Evolutionary conservation across 805 yeast genomes (phyloP), one percentile per base, ranked within the genome.

Genomic region (Saturnispora mendoncae): DNA sequence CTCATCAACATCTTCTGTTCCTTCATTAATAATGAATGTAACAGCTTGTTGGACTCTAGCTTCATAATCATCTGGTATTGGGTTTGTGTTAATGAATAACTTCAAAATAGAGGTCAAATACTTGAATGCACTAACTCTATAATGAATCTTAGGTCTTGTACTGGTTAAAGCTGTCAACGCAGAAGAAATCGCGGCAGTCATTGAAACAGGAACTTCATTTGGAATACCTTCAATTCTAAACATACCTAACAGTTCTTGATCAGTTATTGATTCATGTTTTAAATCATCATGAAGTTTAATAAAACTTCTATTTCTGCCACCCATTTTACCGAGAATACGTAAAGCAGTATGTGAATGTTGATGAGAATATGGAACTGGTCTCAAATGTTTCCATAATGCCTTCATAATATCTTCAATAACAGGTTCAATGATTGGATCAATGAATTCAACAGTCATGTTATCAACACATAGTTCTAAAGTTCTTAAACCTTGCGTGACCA

Each of bases 391-490:
- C 90, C 96, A 92, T 26, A 92, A 67, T 0, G 97, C 95, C 29
- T 81, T 79, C 85, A 88, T 84, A 2, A 94, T 87, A 51, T 92
- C 97, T 46, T 84, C 94, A 41, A 90, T 79, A 2, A 88, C 97
- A 0, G 99, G 97, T 55, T 88, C 97, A 46, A 92, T 79, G 56
- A 92, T 88, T 2, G 98, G 97, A 53, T 92, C 98, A 60, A 92
- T 87, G 59, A 88, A 92, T 49, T 88, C 95, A 0, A 97, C 94
- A 0, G 97, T 94, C 46, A 92, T 62, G 54, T 94, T 92, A 54
- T 92, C 99, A 19, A 92, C 96, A 57, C 98, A 92, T 6, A 92
- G 69, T 56, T 92, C 99, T 44, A 92, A 73, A 0, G 98, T 94
- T 48, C 99, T 69, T 48, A 92, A 66, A 35, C 99, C 99, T 60